These are phyloP conservation scores for Amanita molliuscula DNA, from an alignment of 768 basidiomycete genomes.

Conservation along the genomic window DNA sequence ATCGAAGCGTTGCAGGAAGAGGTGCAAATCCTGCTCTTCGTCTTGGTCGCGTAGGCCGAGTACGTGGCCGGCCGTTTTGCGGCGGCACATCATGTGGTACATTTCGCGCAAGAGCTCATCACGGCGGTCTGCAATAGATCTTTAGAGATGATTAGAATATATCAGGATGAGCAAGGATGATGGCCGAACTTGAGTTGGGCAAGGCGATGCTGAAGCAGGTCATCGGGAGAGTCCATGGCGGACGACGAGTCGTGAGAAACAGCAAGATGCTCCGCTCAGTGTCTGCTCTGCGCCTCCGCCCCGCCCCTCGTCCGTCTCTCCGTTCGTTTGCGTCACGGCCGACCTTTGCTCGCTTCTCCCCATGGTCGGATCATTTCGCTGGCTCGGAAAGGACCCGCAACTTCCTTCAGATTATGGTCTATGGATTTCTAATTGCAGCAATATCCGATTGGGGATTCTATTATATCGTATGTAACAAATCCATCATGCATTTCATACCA, in stretches of 20 bases:
- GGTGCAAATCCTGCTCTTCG: conserved; percentile 31
- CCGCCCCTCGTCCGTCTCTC: background rate
- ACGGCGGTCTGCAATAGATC: conserved; percentile 52
- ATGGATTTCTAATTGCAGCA: conserved; percentile 24
- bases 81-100: conserved; percentile 52
- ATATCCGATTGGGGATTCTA: conserved; percentile 18
- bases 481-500: background rate
- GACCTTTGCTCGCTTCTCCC: conserved; percentile 20
- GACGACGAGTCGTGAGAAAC: background rate
- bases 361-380: conserved; percentile 29
- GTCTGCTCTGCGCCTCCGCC: background rate
- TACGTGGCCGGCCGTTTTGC: conserved; percentile 32
- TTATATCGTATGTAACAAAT: conserved; percentile 14
- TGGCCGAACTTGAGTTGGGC: conserved; percentile 30
- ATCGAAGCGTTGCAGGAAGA: conserved; percentile 49
- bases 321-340: conserved; percentile 3
- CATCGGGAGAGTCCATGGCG: background rate
- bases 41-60: conserved; percentile 25
- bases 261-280: background rate
- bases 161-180: background rate
- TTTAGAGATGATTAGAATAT: conserved; percentile 17
- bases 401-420: conserved; percentile 25
- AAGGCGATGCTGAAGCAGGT: conserved; percentile 32
- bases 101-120: conserved; percentile 66
- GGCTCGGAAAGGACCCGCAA: conserved; percentile 22